A percentile compares a stretch with the other conserved stretches of the same genome.
These are phyloP conservation scores for Dactylonectria macrodidyma DNA, from an alignment of 2,329 filamentous ascomycete species.

Conservation along the genomic window DNA sequence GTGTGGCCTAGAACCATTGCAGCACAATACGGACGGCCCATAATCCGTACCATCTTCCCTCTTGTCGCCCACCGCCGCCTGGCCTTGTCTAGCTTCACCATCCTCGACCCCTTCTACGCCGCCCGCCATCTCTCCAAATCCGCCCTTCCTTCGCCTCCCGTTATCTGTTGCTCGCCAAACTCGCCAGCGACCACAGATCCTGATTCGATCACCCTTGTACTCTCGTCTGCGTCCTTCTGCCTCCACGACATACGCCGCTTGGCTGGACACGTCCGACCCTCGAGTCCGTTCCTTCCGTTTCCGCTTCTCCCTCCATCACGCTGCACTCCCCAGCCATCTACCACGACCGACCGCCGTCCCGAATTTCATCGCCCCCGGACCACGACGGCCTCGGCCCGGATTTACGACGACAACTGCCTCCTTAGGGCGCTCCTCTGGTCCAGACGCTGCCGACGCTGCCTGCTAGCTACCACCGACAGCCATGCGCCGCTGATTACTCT, in stretches of 20 bases:
- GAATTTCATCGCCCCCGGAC: constrained; percentile 17
- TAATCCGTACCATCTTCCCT: constrained; percentile 21
- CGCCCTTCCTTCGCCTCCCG: constrained; percentile 5
- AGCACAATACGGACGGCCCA: constrained; percentile 18
- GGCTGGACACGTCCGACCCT: constrained; percentile 37
- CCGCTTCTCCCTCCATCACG: constrained; percentile 36
- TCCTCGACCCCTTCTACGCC: constrained; percentile 27
- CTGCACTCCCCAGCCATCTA: constrained; percentile 38
- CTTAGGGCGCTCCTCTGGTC: constrained; percentile 24
- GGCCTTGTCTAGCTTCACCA: constrained; percentile 29
- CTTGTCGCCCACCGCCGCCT: constrained; percentile 33
- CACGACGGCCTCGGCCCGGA: constrained; percentile 8
- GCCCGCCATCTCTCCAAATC: constrained; percentile 6
- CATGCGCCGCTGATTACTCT: constrained; percentile 45
- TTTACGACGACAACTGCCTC: constrained; percentile 10
- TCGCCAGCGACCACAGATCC: constrained; percentile 5
- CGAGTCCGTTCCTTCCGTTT: constrained; percentile 36
- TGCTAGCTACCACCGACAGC: constrained; percentile 38
- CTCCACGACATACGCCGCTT: constrained; percentile 18
- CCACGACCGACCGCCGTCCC: constrained; percentile 32
- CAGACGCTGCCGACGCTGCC: constrained; percentile 24
- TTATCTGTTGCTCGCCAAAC: constrained; percentile 1
- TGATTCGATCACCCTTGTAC: constrained; percentile 1
- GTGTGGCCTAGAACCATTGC: constrained; percentile 26
- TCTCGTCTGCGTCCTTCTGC: constrained; percentile 10